Base-by-base conservation (phyloP, 2,329 filamentous ascomycete species). In the Fusarium nanum region DNA sequence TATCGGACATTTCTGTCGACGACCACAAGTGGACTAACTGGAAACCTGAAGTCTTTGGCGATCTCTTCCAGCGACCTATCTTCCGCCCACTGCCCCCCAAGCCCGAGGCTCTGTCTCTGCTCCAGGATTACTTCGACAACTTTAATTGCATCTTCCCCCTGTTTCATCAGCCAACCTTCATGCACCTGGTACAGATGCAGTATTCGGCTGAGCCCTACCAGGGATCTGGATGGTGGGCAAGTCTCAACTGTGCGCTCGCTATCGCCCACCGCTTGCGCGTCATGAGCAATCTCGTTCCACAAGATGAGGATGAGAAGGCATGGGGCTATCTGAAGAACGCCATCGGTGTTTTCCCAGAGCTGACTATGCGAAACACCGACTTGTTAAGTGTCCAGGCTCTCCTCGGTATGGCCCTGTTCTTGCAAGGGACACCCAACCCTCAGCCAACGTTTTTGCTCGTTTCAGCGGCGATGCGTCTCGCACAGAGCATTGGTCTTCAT, bases 71-170 rank as follows among this genome's bases (percentile, higher is more conserved):
- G 56, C 90, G 94, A 40, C 91, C 91, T 18, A 87, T 97, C 28
- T 98, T 95, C 84, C 91, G 92, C 65, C 91, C 90, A 18, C 81
- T 98, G 32, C 96, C 96, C 5, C 85, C 92, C 1, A 97, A 97
- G 79, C 86, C 90, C n/a, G 94, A 98, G 81, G 93, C 94, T 1
- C 80, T 97, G 66, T 97, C 93, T 2, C 83, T 98, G 40, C 88
- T 98, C 65, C 93, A 92, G 79, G 96, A 99, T 79, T 99, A 92
- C 77, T 99, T 99, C 73, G 93, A 97, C 76, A 98, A 98, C 81
- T 98, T 99, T 86, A 99, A 99, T 83, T 96, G 93, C 88, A 95
- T 98, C 88, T 97, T 98, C 77, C 96, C 96, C 8, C 85, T 99
- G 6, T 99, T 97, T 76, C 96, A 99, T 79, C 94, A 98, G 79